A percentile compares a stretch with the other conserved stretches of the same genome.
phyloP scores from a whole-genome alignment of 768 basidiomycete genomes.

The Suillus weaverae region DNA sequence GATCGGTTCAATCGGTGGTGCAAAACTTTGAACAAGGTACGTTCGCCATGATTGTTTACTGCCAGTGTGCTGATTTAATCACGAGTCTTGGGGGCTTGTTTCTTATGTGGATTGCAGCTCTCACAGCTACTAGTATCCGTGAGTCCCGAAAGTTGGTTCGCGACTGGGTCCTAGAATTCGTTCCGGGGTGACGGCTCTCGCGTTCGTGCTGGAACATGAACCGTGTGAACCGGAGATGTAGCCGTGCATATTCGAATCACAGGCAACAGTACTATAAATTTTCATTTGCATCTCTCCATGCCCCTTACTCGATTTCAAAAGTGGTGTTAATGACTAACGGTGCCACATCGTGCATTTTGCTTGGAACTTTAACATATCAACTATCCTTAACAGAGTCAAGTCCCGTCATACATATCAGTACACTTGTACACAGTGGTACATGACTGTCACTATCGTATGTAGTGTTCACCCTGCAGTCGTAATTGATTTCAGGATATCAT shows the following conservation, averaged over 20 bases:
- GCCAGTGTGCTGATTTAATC: neutral
- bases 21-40: conserved; percentile 69
- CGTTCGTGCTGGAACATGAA: conserved; percentile 26
- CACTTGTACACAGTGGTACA: neutral
- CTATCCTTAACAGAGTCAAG: too few relatives aligned
- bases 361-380: too few relatives aligned
- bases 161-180: conserved; percentile 61
- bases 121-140: conserved; percentile 47
- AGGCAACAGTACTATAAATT: neutral
- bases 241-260: conserved; percentile 15
- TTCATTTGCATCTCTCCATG: neutral
- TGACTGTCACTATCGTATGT: neutral
- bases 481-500: neutral
- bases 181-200: conserved; percentile 50
- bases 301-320: too few relatives aligned
- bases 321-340: too few relatives aligned
- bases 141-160: conserved; percentile 56
- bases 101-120: conserved; percentile 49
- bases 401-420: too few relatives aligned
- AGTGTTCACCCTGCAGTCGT: too few relatives aligned
- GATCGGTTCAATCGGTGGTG: conserved; percentile 38
- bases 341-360: too few relatives aligned
- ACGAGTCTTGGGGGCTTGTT: neutral
- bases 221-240: conserved; percentile 18
- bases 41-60: conserved; percentile 7